A percentile compares a stretch with the other conserved stretches of the same genome.
Evolutionary conservation across 2,329 filamentous ascomycete genomes (phyloP).

Genomic region (Epichloe gansuensis): DNA sequence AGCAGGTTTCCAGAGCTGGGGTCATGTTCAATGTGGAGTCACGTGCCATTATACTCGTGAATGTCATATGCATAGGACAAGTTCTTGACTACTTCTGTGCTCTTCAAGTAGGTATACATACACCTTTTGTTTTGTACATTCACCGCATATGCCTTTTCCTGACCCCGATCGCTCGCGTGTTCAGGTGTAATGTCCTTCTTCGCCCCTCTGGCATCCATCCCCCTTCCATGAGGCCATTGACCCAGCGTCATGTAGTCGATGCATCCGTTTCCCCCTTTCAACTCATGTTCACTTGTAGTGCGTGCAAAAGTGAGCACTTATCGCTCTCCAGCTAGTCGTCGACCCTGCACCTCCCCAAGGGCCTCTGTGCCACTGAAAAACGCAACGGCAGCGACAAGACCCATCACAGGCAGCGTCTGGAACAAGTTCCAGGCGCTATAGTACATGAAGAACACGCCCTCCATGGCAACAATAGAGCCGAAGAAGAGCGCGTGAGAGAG

Average conservation of each 20-base stretch:
- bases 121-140: background rate
- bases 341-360: conserved; percentile 81
- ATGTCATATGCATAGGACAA: too few relatives aligned
- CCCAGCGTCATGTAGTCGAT: background rate
- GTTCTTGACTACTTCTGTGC: background rate
- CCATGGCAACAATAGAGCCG: conserved; percentile 75
- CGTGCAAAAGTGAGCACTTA: conserved; percentile 16
- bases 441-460: conserved; percentile 89
- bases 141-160: background rate
- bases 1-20: too few relatives aligned
- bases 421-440: conserved; percentile 89
- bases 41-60: background rate
- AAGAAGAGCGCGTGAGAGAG: conserved; percentile 77
- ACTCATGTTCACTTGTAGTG: background rate
- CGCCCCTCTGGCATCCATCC: background rate
- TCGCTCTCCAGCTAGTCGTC: conserved; percentile 64
- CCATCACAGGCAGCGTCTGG: conserved; percentile 66
- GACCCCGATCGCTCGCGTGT: too few relatives aligned
- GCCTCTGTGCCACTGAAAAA: conserved; percentile 85
- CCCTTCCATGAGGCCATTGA: background rate
- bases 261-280: background rate
- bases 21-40: background rate
- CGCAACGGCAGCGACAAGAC: conserved; percentile 54
- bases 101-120: background rate
- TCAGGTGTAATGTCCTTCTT: too few relatives aligned